These are phyloP conservation scores for Stemphylium vesicarium DNA, from an alignment of 2,329 filamentous ascomycete species.

Conservation along the genomic window DNA sequence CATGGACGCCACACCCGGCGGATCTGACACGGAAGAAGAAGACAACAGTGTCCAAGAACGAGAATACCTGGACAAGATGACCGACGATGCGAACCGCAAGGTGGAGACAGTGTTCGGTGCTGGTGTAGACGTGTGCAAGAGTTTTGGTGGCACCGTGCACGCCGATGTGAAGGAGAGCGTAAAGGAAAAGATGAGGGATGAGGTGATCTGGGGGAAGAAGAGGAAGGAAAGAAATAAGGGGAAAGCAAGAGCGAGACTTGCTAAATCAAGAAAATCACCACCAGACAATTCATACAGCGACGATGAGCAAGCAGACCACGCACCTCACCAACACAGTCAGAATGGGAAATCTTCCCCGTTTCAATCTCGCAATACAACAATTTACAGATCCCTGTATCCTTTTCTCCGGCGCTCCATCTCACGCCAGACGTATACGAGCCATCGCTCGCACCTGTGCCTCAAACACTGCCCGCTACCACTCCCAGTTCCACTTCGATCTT, in stretches of 20 bases:
- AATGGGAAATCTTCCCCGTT: too few species aligned
- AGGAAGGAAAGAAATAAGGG: not conserved
- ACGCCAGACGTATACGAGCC: not conserved
- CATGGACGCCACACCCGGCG: not conserved
- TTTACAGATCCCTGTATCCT: too few species aligned
- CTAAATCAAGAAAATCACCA: not conserved
- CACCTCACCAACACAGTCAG: too few species aligned
- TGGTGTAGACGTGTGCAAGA: slow-evolving; percentile 15
- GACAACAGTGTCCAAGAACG: slow-evolving; percentile 2
- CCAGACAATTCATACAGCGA: not conserved
- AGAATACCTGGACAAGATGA: slow-evolving; percentile 15
- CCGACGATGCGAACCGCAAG: slow-evolving; percentile 7
- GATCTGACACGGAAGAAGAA: slow-evolving; percentile 19
- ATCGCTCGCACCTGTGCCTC: too few species aligned
- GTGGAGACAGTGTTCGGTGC: slow-evolving; percentile 15
- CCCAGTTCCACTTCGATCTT: too few species aligned
- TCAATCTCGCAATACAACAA: too few species aligned
- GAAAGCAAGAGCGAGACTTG: not conserved
- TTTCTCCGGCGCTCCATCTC: not conserved
- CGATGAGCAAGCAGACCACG: not conserved
- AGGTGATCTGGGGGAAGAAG: slow-evolving; percentile 6
- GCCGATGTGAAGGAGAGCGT: slow-evolving; percentile 10
- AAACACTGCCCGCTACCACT: too few species aligned
- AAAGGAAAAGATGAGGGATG: slow-evolving; percentile 6
- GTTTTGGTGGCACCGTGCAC: slow-evolving; percentile 10